phyloP scores from a whole-genome alignment of 2,329 filamentous ascomycete genomes.

The Xylaria sp. region DNA sequence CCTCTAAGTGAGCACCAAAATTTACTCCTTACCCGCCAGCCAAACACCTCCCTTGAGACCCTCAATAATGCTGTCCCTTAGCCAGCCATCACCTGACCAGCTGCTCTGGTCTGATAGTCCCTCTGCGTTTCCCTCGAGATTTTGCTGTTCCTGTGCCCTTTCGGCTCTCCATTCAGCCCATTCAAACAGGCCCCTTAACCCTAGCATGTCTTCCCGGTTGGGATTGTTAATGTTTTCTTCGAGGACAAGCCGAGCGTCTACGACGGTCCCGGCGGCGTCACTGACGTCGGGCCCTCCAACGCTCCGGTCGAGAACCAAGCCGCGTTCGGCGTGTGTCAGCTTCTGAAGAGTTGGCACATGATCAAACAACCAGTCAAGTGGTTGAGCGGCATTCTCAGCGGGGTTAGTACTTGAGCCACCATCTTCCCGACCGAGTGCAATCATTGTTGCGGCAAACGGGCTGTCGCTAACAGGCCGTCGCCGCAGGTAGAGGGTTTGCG shows the following conservation, averaged over 20 bases:
- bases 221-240: slow-evolving; percentile 57
- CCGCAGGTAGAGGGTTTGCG: slow-evolving; percentile 80
- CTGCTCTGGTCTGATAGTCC: slow-evolving; percentile 38
- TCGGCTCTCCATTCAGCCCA: slow-evolving; percentile 62
- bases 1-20: not conserved
- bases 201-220: slow-evolving; percentile 55
- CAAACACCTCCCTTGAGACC: slow-evolving; percentile 66
- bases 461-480: slow-evolving; percentile 75
- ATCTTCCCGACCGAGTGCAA: slow-evolving; percentile 69
- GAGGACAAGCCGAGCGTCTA: slow-evolving; percentile 79
- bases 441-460: slow-evolving; percentile 78
- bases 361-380: slow-evolving; percentile 81
- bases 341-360: slow-evolving; percentile 63
- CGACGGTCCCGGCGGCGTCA: slow-evolving; percentile 56
- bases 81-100: slow-evolving; percentile 62
- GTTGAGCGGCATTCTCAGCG: slow-evolving; percentile 49
- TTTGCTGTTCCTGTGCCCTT: slow-evolving; percentile 44
- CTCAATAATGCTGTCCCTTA: slow-evolving; percentile 66
- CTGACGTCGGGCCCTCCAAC: slow-evolving; percentile 61
- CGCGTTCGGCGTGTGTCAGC: slow-evolving; percentile 74
- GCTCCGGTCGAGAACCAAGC: slow-evolving; percentile 66
- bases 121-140: slow-evolving; percentile 37
- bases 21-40: slow-evolving; percentile 56
- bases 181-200: slow-evolving; percentile 65
- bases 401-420: slow-evolving; percentile 53